Evolutionary conservation across 2,329 filamentous ascomycete species (phyloP).

Genomic region (Rasamsonia emersonii): DNA sequence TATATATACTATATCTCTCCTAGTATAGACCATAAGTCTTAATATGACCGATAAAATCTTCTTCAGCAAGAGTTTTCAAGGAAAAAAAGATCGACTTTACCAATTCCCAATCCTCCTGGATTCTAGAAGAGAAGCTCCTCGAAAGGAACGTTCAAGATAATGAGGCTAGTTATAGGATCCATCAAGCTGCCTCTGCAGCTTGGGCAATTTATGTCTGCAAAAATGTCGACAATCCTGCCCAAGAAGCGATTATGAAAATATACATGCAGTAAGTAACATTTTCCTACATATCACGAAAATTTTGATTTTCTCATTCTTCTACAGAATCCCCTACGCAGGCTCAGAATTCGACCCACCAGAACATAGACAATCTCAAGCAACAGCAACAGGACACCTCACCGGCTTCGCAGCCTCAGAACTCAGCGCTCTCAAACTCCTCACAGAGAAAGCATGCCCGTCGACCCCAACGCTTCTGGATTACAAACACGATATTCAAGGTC

Average conservation of each 20-base stretch:
- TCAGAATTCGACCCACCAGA: not conserved
- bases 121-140: not conserved
- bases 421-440: not conserved
- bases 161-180: not conserved
- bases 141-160: not conserved
- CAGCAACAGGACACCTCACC: not conserved
- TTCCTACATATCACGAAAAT: not conserved
- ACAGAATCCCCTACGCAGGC: conserved; percentile 1
- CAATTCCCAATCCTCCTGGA: not conserved
- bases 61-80: not conserved
- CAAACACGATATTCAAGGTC: conserved; percentile 1
- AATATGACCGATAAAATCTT: not conserved
- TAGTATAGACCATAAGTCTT: too few species aligned
- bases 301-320: not conserved
- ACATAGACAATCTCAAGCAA: not conserved
- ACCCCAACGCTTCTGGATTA: conserved; percentile 1
- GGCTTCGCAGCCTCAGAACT: conserved; percentile 1
- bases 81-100: not conserved
- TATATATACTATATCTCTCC: too few species aligned
- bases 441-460: not conserved
- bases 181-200: conserved; percentile 2
- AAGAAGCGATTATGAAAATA: conserved; percentile 1
- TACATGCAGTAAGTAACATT: conserved; percentile 3
- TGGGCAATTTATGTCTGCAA: conserved; percentile 1
- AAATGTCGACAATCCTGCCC: not conserved